phyloP scores from a whole-genome alignment of 345 rosid genomes.

The Heritiera fomes region DNA sequence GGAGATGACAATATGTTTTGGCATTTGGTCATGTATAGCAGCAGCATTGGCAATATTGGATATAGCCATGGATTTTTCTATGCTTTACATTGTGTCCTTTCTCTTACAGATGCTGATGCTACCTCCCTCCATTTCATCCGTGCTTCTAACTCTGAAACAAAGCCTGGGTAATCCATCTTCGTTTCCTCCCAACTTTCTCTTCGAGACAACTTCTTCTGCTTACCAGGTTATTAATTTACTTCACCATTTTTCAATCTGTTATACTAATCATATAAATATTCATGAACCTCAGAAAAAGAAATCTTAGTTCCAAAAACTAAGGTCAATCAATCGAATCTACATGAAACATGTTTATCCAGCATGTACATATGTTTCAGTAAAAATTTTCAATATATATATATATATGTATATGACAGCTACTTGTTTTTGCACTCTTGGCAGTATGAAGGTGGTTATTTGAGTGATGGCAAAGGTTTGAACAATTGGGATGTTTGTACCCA shows the following conservation, averaged over 20 bases:
- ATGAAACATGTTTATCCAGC: too few species aligned
- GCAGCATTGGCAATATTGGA: too few species aligned
- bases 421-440: conserved; percentile 5
- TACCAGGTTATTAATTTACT: conserved; percentile 25
- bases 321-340: too few species aligned
- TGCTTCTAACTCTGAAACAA: neutral
- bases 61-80: conserved; percentile 11
- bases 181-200: conserved; percentile 29
- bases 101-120: conserved; percentile 15
- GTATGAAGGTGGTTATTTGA: conserved; percentile 55
- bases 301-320: too few species aligned
- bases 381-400: neutral
- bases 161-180: conserved; percentile 5
- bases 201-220: conserved; percentile 35
- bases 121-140: neutral
- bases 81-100: neutral
- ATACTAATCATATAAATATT: too few species aligned
- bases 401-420: too few species aligned
- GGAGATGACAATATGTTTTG: too few species aligned
- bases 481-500: conserved; percentile 59
- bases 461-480: conserved; percentile 57
- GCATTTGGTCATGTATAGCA: too few species aligned
- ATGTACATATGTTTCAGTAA: neutral
- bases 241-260: neutral
- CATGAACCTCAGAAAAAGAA: neutral